Base-by-base conservation (phyloP, 2,329 filamentous ascomycete genomes). In the Cercospora sojina region DNA sequence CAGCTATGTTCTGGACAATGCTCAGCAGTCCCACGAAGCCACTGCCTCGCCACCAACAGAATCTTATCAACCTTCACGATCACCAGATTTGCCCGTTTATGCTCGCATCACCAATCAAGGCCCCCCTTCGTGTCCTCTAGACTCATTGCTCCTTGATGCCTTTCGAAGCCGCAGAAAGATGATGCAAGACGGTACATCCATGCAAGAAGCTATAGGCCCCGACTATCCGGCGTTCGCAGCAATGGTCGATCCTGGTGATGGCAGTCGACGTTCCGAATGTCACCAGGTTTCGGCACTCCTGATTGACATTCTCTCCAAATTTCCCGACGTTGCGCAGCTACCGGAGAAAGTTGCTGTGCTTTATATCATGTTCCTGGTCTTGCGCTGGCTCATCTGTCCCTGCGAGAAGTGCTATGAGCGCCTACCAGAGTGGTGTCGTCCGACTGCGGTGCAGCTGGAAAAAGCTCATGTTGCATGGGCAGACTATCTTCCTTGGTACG, bases 261-360 rank as follows among this genome's bases (percentile, higher is more conserved):
- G 55, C 32, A 41, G 27, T 35, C 35, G 56, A 27, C 23, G 35
- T 56, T 32, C 35, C 29, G 16, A 49, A 20, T 87, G 88, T 1
- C 92, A 96, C 74, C 91, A 91, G 0, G 82, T 96, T 1, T 94
- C 91, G 6, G 91, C 91, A 71, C 86, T 96, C 13, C 91, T 96
- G 75, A 93, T 91, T 49, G 92, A 96, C 77, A 92, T 96, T 66
- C 82, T 96, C 10, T 84, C 86, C 69, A 92, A 90, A n/a, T 96
- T 96, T 72, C 91, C 92, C 0, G 89, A 91, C 72, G 87, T 97
- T 31, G 86, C 85, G 3, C 85, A 84, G n/a, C 83, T 96, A 0
- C 92, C 93, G 0, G 92, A 96, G 79, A 90, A 91, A 73, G 87
- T 96, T 0, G 92, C 90, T 8, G 87, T 92, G 6, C 83, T 96